Conservation (phyloP, 352 stramenopile genomes). For the Globisporangium splendens region DNA sequence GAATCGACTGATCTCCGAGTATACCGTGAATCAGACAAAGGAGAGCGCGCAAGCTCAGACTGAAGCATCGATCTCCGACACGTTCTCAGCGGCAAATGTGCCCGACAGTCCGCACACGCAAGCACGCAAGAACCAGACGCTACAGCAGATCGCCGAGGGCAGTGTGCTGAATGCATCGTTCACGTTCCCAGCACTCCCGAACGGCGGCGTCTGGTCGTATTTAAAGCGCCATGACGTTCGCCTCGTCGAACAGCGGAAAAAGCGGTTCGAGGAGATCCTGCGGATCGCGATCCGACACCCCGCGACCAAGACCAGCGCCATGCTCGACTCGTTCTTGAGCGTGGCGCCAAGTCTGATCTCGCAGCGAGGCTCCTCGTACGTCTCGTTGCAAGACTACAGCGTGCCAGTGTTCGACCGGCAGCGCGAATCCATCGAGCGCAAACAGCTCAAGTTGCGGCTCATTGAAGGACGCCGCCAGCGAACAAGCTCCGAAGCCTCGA, state of each 20-base stretch:
- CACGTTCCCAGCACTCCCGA: conserved; percentile 46
- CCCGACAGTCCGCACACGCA: conserved; percentile 28
- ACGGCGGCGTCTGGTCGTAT: conserved; percentile 76
- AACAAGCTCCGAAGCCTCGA: conserved; percentile 18
- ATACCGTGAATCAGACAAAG: conserved; percentile 8
- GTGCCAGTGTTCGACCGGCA: conserved; percentile 73
- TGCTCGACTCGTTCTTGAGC: conserved; percentile 75
- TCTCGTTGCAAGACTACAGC: conserved; percentile 55
- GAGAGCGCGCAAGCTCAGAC: not conserved
- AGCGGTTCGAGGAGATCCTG: conserved; percentile 81
- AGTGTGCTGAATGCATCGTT: conserved; percentile 31
- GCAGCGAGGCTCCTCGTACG: conserved; percentile 45
- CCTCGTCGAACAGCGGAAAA: conserved; percentile 78
- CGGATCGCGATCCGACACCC: conserved; percentile 72
- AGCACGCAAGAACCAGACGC: conserved; percentile 14
- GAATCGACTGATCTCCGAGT: conserved; percentile 42
- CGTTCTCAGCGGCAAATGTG: conserved; percentile 17
- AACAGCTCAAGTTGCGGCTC: conserved; percentile 66
- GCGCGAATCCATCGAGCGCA: conserved; percentile 74
- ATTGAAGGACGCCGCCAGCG: conserved; percentile 60
- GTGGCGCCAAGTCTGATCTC: conserved; percentile 50
- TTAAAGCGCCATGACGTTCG: conserved; percentile 77
- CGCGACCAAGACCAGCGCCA: conserved; percentile 53
- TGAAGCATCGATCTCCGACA: conserved; percentile 10
- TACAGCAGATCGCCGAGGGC: conserved; percentile 26